A percentile compares a stretch with the other conserved stretches of the same genome.
These are phyloP conservation scores for Diplodia sapinea DNA, from an alignment of 2,329 filamentous ascomycete genomes.

Conservation along the genomic window DNA sequence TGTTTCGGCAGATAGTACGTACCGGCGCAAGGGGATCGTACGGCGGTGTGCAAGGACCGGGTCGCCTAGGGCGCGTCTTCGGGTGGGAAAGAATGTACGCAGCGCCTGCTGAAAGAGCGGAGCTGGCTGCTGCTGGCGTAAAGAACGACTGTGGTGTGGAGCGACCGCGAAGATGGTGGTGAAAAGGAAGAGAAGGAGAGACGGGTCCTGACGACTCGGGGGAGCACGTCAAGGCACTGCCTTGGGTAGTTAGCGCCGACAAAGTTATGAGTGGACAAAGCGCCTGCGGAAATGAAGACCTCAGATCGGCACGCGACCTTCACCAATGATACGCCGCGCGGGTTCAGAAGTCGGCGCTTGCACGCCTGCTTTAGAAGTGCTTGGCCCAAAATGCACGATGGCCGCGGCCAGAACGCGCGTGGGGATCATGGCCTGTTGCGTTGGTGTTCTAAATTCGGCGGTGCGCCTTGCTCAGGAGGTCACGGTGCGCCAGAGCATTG, in stretches of 20 bases:
- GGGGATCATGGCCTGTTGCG: slow-evolving; percentile 16
- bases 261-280: slow-evolving; percentile 4
- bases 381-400: slow-evolving; percentile 4
- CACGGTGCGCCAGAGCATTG: not conserved
- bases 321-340: slow-evolving; percentile 15
- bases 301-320: slow-evolving; percentile 2
- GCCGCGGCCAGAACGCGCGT: slow-evolving; percentile 22
- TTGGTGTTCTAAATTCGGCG: slow-evolving; percentile 20
- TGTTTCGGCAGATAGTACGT: slow-evolving; percentile 21
- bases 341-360: slow-evolving; percentile 19
- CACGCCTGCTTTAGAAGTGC: not conserved
- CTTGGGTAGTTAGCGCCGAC: slow-evolving; percentile 26
- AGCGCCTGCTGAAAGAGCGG: slow-evolving; percentile 55
- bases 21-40: slow-evolving; percentile 30
- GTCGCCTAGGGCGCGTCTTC: slow-evolving; percentile 9
- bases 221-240: slow-evolving; percentile 5
- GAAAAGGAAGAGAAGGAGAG: slow-evolving; percentile 12
- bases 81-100: slow-evolving; percentile 48
- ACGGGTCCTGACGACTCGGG: slow-evolving; percentile 3
- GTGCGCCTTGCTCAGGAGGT: slow-evolving; percentile 3
- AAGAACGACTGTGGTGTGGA: slow-evolving; percentile 27
- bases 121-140: slow-evolving; percentile 29
- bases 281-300: slow-evolving; percentile 21
- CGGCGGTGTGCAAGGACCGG: slow-evolving; percentile 6
- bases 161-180: slow-evolving; percentile 15